Percentiles rank a stretch among this genome's conserved stretches.
Conservation (phyloP, 805 yeast species). For the Danielia oregonensis region DNA sequence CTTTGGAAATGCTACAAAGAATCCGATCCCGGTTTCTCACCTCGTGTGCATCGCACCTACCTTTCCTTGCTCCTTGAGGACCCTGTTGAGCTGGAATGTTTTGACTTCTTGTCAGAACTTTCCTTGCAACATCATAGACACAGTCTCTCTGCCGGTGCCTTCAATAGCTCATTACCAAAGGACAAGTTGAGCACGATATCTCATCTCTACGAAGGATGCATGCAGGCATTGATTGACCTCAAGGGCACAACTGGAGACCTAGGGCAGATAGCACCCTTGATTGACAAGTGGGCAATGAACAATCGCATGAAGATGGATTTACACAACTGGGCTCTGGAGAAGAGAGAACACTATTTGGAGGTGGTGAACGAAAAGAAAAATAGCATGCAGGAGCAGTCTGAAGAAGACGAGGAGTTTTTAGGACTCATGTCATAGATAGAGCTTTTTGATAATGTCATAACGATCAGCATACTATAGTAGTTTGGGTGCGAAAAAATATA, state of each 20-base stretch:
- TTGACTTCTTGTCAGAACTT: conserved; percentile 19
- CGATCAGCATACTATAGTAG: background rate
- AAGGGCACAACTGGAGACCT: conserved; percentile 25
- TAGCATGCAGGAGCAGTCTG: conserved; percentile 23
- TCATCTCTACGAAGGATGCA: conserved; percentile 15
- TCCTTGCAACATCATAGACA: conserved; percentile 10
- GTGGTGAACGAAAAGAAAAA: conserved; percentile 16
- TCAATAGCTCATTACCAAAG: conserved; percentile 10
- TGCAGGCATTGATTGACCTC: conserved; percentile 24
- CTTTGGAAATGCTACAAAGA: conserved; percentile 34
- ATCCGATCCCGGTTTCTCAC: conserved; percentile 21
- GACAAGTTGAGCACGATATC: conserved; percentile 4
- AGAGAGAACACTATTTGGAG: conserved; percentile 20
- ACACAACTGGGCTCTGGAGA: conserved; percentile 17
- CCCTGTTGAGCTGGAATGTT: conserved; percentile 14
- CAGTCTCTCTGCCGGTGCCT: conserved; percentile 15
- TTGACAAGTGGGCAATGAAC: conserved; percentile 36
- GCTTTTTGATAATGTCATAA: background rate
- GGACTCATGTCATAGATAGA: conserved; percentile 20
- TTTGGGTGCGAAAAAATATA: background rate
- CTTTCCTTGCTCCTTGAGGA: conserved; percentile 23
- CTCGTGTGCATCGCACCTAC: conserved; percentile 22
- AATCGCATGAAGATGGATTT: conserved; percentile 23
- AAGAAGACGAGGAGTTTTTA: conserved; percentile 30
- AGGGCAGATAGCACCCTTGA: conserved; percentile 28